Evolutionary conservation across 2,329 filamentous ascomycete species (phyloP).

Genomic region (Scytalidium lignicola): DNA sequence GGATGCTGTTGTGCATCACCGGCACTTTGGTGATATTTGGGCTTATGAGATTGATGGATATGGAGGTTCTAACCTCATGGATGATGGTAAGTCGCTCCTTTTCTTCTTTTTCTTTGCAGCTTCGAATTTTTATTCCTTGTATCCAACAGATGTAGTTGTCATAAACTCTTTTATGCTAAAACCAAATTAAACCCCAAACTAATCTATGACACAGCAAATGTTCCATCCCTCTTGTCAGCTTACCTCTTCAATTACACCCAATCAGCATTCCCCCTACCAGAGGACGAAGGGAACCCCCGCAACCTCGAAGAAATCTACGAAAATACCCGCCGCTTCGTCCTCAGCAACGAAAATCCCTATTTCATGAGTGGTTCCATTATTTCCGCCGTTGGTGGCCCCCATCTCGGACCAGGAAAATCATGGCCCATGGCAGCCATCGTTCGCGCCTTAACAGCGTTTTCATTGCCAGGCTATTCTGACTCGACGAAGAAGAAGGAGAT

Average conservation of each 20-base stretch:
- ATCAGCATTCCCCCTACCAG: constrained; percentile 17
- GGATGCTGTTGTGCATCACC: constrained; percentile 63
- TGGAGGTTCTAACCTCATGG: constrained; percentile 48
- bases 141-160: too few relatives aligned
- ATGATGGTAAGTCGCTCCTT: not conserved
- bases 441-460: constrained; percentile 41
- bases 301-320: constrained; percentile 61
- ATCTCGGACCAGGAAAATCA: constrained; percentile 53
- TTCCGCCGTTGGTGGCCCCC: constrained; percentile 62
- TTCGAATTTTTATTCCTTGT: too few relatives aligned
- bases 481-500: constrained; percentile 13
- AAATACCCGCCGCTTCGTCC: constrained; percentile 73
- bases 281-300: constrained; percentile 28
- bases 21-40: constrained; percentile 63
- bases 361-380: constrained; percentile 50
- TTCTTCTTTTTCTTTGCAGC: too few relatives aligned
- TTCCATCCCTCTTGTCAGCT: constrained; percentile 60
- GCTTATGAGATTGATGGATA: constrained; percentile 75
- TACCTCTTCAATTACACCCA: constrained; percentile 54
- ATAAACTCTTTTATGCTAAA: too few relatives aligned
- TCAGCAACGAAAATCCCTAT: constrained; percentile 76
- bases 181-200: not conserved
- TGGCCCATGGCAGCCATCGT: constrained; percentile 55
- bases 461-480: constrained; percentile 4
- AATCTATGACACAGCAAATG: constrained; percentile 59